Percentiles rank a stretch among this genome's conserved stretches.
These are phyloP conservation scores for Barnettozyma hawaiiensis DNA, from an alignment of 1,139 yeast genomes.

Conservation along the genomic window DNA sequence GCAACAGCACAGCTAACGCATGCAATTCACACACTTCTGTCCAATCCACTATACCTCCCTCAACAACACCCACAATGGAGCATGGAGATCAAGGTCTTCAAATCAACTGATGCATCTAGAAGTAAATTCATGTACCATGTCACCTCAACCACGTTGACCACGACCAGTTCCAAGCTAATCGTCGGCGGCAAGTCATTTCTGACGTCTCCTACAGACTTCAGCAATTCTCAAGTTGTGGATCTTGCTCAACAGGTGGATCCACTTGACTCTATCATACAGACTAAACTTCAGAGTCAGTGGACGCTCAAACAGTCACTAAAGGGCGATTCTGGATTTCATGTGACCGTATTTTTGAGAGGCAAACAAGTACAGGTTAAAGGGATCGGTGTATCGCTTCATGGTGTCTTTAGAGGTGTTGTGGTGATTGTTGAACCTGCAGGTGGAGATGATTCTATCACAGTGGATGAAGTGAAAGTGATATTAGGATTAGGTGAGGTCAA, in stretches of 20 bases:
- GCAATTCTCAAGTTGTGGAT: background rate
- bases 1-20: conserved; percentile 42
- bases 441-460: conserved; percentile 3
- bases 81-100: conserved; percentile 44
- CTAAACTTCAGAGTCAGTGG: conserved; percentile 71
- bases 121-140: conserved; percentile 37
- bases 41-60: conserved; percentile 3
- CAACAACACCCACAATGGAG: conserved; percentile 41
- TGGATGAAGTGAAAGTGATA: conserved; percentile 2
- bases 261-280: conserved; percentile 34
- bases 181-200: conserved; percentile 1
- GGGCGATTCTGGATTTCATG: conserved; percentile 73
- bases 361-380: conserved; percentile 41
- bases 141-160: conserved; percentile 35
- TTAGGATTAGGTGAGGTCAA: conserved; percentile 2
- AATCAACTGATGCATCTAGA: conserved; percentile 37
- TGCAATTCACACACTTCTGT: conserved; percentile 34
- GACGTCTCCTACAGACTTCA: background rate
- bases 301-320: conserved; percentile 60
- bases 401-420: conserved; percentile 64
- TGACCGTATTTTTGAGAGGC: conserved; percentile 32
- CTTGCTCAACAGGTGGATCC: conserved; percentile 4
- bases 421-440: conserved; percentile 44
- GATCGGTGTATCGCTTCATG: conserved; percentile 69
- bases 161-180: conserved; percentile 2